Base-by-base conservation (phyloP, 2,329 filamentous ascomycete genomes). In the Pseudogymnoascus sp. region DNA sequence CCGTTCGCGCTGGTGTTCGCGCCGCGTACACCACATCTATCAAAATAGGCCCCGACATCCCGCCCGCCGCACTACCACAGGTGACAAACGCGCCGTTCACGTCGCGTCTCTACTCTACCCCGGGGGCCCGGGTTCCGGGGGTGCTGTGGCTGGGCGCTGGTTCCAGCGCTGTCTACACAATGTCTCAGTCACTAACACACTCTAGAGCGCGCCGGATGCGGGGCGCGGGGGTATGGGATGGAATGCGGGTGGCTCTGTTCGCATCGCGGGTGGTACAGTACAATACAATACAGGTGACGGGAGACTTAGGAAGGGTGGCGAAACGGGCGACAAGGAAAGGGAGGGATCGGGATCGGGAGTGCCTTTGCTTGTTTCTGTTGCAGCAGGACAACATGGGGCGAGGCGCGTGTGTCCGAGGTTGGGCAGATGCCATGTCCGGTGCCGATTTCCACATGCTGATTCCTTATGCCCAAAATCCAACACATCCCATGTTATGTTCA, bases 191-290 rank as follows among this genome's bases (percentile, higher is more conserved):
- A 28, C 41, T 47, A 20, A 1, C 12, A 14, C 14, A 25, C 22
- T 28, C 22, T 47, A 15, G 41, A 28, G 3, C 41, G 41, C 14
- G 41, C 41, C 41, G 41, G 12, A 47, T 47, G 41, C 41, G 41
- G 41, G 41, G 41, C 41, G 41, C 41, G 22, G 41, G 41, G 39
- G 36, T 7, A 28, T 28, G 22, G 41, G 41, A 28, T 28, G 22
- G 41, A 47, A 47, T 47, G 41, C 41, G 41, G 22, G 41, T 28
- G 41, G n/a, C 41, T 47, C 41, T 47, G 41, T 47, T 47, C 41
- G 41, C 41, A 47, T 28, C 41, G 41, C 41, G 41, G 41, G 41
- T 47, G 41, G 41, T 47, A 47, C 41, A 28, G 20, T 20, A 35
- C 33, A 35, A 11, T 36, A 36, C 7, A 7, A 7, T 43, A 43